A percentile compares a stretch with the other conserved stretches of the same genome.
These are phyloP conservation scores for Pestalotiopsis sp. DNA, from an alignment of 2,329 filamentous ascomycete species.

Conservation along the genomic window DNA sequence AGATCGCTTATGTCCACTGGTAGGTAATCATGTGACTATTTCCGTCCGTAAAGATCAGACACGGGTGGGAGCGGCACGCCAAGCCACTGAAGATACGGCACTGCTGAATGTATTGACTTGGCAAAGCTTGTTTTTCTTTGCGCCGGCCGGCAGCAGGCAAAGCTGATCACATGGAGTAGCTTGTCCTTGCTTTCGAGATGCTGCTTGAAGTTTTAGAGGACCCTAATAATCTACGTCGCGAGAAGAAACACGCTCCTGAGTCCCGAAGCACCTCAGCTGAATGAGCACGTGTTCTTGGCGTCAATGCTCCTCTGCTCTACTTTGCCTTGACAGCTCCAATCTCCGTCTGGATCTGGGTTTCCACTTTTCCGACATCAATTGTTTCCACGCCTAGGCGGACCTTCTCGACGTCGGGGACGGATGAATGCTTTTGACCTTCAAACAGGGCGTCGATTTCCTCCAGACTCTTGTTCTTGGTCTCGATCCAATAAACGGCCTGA, in stretches of 20 bases:
- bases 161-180: too few species aligned
- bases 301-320: neutral
- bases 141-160: too few species aligned
- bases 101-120: too few species aligned
- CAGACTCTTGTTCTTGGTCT: slow-evolving; percentile 40
- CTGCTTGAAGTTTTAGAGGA: too few species aligned
- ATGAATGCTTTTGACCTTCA: slow-evolving; percentile 15
- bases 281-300: too few species aligned
- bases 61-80: too few species aligned
- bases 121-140: neutral
- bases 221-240: too few species aligned
- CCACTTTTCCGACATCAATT: slow-evolving; percentile 8
- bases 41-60: neutral
- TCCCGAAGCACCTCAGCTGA: too few species aligned
- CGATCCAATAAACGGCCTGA: slow-evolving; percentile 37
- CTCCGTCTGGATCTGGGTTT: slow-evolving; percentile 6
- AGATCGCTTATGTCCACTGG: neutral
- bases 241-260: too few species aligned
- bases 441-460: slow-evolving; percentile 35
- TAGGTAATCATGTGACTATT: neutral
- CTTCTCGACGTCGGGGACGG: slow-evolving; percentile 13
- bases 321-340: neutral
- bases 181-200: too few species aligned
- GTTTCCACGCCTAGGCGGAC: slow-evolving; percentile 10
- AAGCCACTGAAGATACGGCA: too few species aligned